Evolutionary conservation across 257 asterid species (phyloP).

Genomic region (Salvia splendens): DNA sequence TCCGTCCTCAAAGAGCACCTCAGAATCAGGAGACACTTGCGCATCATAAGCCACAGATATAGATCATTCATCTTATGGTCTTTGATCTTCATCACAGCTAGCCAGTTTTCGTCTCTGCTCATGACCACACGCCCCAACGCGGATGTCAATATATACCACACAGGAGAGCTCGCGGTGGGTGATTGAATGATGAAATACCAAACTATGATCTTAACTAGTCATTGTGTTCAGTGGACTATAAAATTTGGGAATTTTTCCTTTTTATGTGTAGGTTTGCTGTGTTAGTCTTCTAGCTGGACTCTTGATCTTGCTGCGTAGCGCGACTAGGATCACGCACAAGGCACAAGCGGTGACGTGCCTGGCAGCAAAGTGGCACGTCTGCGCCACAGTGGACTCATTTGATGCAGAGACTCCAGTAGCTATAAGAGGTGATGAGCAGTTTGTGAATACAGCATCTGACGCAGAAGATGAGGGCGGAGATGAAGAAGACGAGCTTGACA

Average conservation of each 20-base stretch:
- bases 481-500: conserved; percentile 93
- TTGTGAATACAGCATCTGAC: conserved; percentile 33
- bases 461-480: conserved; percentile 68
- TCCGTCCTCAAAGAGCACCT: conserved; percentile 77
- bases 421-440: conserved; percentile 30
- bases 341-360: conserved; percentile 85
- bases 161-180: conserved; percentile 90
- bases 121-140: conserved; percentile 70
- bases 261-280: conserved; percentile 66
- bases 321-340: conserved; percentile 86
- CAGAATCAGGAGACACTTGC: conserved; percentile 77
- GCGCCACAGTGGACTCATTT: conserved; percentile 81
- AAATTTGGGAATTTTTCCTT: too few species aligned
- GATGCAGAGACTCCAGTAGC: conserved; percentile 65
- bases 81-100: conserved; percentile 65
- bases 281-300: conserved; percentile 87
- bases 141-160: conserved; percentile 51
- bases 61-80: conserved; percentile 70
- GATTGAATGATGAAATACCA: too few species aligned
- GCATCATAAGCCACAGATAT: conserved; percentile 87
- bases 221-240: too few species aligned
- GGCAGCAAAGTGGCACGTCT: conserved; percentile 95
- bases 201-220: too few species aligned
- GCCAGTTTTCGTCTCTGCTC: conserved; percentile 87
- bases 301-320: conserved; percentile 75